Evolutionary conservation across 257 asterid species (phyloP), one percentile per base, ranked within the genome.

Genomic region (Voacanga thouarsii): DNA sequence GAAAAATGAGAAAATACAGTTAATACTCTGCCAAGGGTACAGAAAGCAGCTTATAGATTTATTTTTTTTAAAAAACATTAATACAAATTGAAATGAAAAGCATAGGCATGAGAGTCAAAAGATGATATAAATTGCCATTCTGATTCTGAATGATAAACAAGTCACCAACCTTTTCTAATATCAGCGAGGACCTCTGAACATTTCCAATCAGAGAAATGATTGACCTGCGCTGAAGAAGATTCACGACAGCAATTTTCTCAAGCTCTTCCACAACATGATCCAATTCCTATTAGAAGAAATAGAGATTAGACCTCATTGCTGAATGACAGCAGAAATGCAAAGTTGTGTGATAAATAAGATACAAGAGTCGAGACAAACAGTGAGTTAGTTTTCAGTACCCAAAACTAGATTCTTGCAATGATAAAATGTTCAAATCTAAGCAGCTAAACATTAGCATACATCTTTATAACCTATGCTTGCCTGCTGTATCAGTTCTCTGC

Each of bases 401-500:
- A 41, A 80, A 80, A 82, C 65, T 33, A 71, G 56, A 74, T 23
- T 43, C 7, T 4, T 55, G 61, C 30, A 41, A 39, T 37, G 50
- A 77, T 37, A 23, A 67, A 57, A 79, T 57, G 33, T 51, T 70
- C 26, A 7, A 60, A 60, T 43, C 30, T 72, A 33, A 79, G 26
- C 47, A 56, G 51, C 49, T 44, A 77, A 82, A 70, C 19, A 33
- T 49, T 10, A 74, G 26, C 61, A 77, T 30, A 68, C 78, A 83
- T 84, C 64, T 45, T 7, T 64, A 78, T 44, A 76, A 84, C 87
- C 59, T 82, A 86, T 80, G 79, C 91, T 90, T 88, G 97, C 97
- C 97, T 94, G 97, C 95, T 89, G 94, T 88, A 92, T 89, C 80
- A 94, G 86, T 87, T 92, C 98, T 86, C 97, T 86, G 84, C 96